Evolutionary conservation across 208 protist genomes (phyloP).

Genomic region (Trypanosoma conorhini): DNA sequence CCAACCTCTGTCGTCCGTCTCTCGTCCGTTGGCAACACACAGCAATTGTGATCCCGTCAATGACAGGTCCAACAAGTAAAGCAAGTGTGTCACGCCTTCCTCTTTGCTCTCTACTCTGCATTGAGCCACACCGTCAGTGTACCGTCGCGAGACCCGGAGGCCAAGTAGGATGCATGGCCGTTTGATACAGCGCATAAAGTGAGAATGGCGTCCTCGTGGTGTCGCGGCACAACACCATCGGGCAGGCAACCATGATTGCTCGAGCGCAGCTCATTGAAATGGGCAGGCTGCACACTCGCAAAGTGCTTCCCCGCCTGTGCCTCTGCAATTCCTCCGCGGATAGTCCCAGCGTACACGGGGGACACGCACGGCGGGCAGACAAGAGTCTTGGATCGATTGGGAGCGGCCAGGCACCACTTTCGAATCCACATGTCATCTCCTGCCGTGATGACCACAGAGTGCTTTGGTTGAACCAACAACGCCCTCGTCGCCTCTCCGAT

Average conservation of each 20-base stretch:
- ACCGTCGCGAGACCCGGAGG: conserved; percentile 60
- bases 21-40: background rate
- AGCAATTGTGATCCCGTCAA: background rate
- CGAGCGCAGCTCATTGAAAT: background rate
- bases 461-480: conserved; percentile 44
- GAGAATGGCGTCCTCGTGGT: conserved; percentile 64
- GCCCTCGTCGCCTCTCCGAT: conserved; percentile 29
- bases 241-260: background rate
- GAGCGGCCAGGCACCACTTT: conserved; percentile 42
- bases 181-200: conserved; percentile 39
- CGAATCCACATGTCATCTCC: conserved; percentile 65
- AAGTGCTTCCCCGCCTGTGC: background rate
- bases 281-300: background rate
- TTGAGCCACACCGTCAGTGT: conserved; percentile 67
- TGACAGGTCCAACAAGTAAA: background rate
- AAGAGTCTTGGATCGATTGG: conserved; percentile 43
- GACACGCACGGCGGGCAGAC: conserved; percentile 37
- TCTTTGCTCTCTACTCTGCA: conserved; percentile 12
- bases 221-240: conserved; percentile 26
- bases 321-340: conserved; percentile 15
- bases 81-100: background rate
- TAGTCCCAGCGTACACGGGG: conserved; percentile 28
- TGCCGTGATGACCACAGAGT: conserved; percentile 58
- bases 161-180: conserved; percentile 26
- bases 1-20: background rate